A percentile compares a stretch with the other conserved stretches of the same genome.
phyloP scores from a whole-genome alignment of 2,329 filamentous ascomycete genomes.

The Beauveria australis region DNA sequence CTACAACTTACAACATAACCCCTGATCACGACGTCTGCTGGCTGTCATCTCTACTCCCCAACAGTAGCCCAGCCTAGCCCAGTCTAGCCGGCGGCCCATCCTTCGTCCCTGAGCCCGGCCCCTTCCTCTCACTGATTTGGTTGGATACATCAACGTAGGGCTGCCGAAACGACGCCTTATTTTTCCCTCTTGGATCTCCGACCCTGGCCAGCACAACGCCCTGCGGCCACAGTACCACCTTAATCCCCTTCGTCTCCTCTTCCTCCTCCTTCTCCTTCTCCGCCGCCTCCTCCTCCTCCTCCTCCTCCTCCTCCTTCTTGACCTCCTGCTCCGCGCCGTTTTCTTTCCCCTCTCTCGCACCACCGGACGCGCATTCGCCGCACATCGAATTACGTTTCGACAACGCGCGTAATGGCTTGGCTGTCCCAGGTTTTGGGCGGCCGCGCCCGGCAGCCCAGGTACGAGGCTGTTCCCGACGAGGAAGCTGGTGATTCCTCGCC shows the following conservation, averaged over 20 bases:
- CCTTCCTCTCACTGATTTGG: not conserved
- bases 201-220: not conserved
- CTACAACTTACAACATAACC: no score
- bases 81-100: not conserved
- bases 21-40: not conserved
- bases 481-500: slow-evolving; percentile 1
- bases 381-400: not conserved
- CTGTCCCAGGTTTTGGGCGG: not conserved
- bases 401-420: slow-evolving; percentile 8
- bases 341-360: not conserved
- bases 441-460: not conserved
- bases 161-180: not conserved
- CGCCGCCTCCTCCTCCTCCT: not conserved
- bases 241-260: not conserved
- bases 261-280: not conserved
- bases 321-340: not conserved
- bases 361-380: not conserved
- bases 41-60: not conserved
- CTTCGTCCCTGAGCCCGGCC: not conserved
- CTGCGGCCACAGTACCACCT: not conserved
- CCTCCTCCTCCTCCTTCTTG: not conserved
- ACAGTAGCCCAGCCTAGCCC: not conserved
- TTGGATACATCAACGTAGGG: slow-evolving; percentile 3
- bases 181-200: not conserved
- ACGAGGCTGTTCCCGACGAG: slow-evolving; percentile 5